A percentile compares a stretch with the other conserved stretches of the same genome.
Conservation (phyloP, 306 rosid genomes). For the Glycyrrhiza uralensis region DNA sequence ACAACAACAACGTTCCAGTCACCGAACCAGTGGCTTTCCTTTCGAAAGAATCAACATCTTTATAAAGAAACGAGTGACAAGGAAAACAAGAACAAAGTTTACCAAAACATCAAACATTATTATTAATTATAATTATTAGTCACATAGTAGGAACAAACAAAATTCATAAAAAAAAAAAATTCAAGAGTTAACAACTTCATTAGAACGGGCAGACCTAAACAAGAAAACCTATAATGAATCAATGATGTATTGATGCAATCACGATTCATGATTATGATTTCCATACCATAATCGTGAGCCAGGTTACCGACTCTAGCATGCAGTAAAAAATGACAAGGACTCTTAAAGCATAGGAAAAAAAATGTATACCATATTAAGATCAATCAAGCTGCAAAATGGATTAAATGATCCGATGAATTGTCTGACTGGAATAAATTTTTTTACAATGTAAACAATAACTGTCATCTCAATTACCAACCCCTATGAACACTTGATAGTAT, state of each 20-base stretch:
- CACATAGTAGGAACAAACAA: neutral
- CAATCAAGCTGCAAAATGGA: constrained; percentile 8
- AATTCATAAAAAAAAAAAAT: neutral
- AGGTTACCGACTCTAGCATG: neutral
- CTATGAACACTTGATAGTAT: constrained; percentile 28
- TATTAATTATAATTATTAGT: neutral
- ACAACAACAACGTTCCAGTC: neutral
- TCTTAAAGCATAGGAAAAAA: neutral
- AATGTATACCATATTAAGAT: neutral
- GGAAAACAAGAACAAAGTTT: neutral
- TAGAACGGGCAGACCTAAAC: neutral
- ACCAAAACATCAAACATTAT: neutral
- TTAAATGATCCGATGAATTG: constrained; percentile 15
- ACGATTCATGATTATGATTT: constrained; percentile 12
- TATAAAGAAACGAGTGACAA: neutral
- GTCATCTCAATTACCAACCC: constrained; percentile 28
- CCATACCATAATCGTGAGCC: neutral
- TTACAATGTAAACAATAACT: constrained; percentile 30
- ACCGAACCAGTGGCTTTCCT: constrained; percentile 10
- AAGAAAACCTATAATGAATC: constrained; percentile 2
- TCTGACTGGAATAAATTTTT: too few relatives aligned
- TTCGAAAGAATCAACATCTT: constrained; percentile 22
- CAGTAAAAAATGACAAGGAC: neutral
- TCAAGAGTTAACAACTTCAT: neutral
- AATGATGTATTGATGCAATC: neutral